Base-by-base conservation (phyloP, 2,329 filamentous ascomycete genomes). In the Coniochaeta sp. region DNA sequence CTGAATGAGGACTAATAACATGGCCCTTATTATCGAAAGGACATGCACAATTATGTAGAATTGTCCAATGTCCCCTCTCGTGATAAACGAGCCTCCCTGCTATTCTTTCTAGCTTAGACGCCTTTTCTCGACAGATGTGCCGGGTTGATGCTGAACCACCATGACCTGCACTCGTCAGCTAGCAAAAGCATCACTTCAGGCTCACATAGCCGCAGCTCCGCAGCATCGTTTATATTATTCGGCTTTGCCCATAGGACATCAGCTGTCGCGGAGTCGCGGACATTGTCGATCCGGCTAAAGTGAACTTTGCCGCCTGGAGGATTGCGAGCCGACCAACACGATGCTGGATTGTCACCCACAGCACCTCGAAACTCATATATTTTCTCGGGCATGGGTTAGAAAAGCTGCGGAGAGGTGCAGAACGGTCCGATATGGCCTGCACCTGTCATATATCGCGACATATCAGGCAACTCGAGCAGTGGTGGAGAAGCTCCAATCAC, bases 361-460 rank as follows among this genome's bases (percentile, higher is more conserved):
- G 16, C 26, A 24, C 24, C 47, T 11, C 16, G 17, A 8, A 14
- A 12, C 24, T 52, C 47, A 26, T 52, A 28, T 52, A 52, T 28
- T 26, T 36, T 31, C 47, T 28, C 22, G 26, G 12, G 47, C 47
- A 31, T 28, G 16, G 22, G 8, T 9, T 19, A 24, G 19, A 24
- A 24, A 28, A 52, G 22, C 47, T 28, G 14, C 47, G 47, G 24
- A 12, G 22, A 28, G 14, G 47, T 52, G 24, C 47, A 52, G 47
- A 52, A 52, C 47, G 47, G 47, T 52, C 47, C 47, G 47, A 52
- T 52, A 52, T 28, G 47, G 47, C 47, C 43, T 52, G 47, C 47
- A 26, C 22, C 12, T 26, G 47, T 52, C 47, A 52, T 52, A 52
- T 52, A 52, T 28, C 24, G 14, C 47, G 47, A 52, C 47, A 31